A percentile compares a stretch with the other conserved stretches of the same genome.
phyloP scores from a whole-genome alignment of 495 filamentous ascomycete species.

The Trichoderma virens region DNA sequence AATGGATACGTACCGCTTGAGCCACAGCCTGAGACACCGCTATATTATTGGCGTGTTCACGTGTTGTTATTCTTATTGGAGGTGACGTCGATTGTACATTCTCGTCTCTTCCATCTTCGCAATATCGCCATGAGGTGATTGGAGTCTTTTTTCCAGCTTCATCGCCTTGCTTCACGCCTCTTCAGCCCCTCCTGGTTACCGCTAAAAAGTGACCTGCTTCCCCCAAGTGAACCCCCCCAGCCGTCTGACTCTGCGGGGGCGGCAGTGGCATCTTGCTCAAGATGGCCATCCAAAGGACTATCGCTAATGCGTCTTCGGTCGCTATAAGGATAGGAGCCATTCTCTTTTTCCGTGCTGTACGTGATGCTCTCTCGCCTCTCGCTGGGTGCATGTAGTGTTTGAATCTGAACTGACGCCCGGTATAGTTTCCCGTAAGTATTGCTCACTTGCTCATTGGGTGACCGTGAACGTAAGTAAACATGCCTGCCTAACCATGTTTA shows the following conservation, averaged over 20 bases:
- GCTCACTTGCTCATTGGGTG: conserved; percentile 6
- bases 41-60: not conserved
- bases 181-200: not conserved
- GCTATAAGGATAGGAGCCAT: conserved; percentile 54
- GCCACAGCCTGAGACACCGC: conserved; percentile 1
- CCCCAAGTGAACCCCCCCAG: not conserved
- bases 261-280: conserved; percentile 12
- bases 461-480: conserved; percentile 10
- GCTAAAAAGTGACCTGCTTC: not conserved
- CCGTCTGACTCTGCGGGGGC: not conserved
- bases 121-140: not conserved
- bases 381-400: conserved; percentile 13
- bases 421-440: conserved; percentile 55
- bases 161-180: not conserved
- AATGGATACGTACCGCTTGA: not conserved
- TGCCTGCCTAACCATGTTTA: conserved; percentile 12
- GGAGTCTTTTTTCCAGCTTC: not conserved
- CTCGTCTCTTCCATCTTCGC: not conserved
- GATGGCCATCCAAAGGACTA: conserved; percentile 20
- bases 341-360: conserved; percentile 84
- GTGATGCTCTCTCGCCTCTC: conserved; percentile 14
- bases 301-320: conserved; percentile 41
- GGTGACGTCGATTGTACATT: conserved; percentile 5
- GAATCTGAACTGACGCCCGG: conserved; percentile 15
- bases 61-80: not conserved